Base-by-base conservation (phyloP, 2,329 filamentous ascomycete species). In the Ustulina deusta region DNA sequence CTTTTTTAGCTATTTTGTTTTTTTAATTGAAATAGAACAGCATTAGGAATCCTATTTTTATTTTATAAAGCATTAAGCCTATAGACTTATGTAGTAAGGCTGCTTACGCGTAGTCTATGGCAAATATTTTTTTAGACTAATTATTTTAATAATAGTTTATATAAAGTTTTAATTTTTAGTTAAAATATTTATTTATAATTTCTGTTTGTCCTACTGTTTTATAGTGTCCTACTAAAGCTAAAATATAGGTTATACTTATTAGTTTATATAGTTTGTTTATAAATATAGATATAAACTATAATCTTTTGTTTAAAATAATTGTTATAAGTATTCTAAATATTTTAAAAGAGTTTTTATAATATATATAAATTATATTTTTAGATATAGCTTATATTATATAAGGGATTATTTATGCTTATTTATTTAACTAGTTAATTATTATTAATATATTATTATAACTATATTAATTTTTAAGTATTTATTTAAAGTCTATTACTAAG, bases 101-200 rank as follows among this genome's bases (percentile, higher is more conserved):
- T 6, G 20, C 46, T 49, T 49, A 49, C 1, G n/a, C 11, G 11
- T 49, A 49, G 11, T 49, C 27, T 49, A 49, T 49, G 11, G 13
- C 25, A 13, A 27, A 27, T 2, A 49, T 49, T 25, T 27, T 13
- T 49, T 49, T 49, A 11, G 27, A 49, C 7, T 49, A 49, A 13
- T 49, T 49, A 15, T 49, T 49, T 49, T 49, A 49, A 49, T 49
- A 49, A 49, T 49, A 49, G 9, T 27, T 49, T 27, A 49, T 27
- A 49, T 49, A 49, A 1, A 13, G 46, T 27, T 49, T 13, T 10
- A 49, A 27, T 15, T 25, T 1, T 49, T 49, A 49, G 27, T 49
- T 49, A 6, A 25, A 25, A 49, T 25, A 49, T 27, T 49, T 49
- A 13, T 49, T 49, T 49, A 49, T 49, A 49, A 49, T 49, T n/a